Evolutionary conservation across 805 yeast species (phyloP).

Genomic region (Pachysolen tannophilus): DNA sequence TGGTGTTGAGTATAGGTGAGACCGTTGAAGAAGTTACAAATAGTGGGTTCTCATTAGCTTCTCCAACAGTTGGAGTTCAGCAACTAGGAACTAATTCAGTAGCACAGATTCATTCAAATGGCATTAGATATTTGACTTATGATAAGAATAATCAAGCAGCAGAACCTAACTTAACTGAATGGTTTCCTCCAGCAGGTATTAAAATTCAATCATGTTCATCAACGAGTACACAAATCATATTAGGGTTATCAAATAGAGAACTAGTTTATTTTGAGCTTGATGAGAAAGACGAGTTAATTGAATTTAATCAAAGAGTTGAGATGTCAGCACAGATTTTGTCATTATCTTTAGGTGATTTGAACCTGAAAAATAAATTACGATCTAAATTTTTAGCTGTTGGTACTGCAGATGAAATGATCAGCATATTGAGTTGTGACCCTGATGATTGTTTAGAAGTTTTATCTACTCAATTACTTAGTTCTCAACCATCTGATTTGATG

Average conservation of each 20-base stretch:
- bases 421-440: constrained; percentile 55
- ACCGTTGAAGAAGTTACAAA: constrained; percentile 62
- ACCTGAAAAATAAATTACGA: constrained; percentile 36
- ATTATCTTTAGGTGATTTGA: constrained; percentile 36
- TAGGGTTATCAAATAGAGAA: constrained; percentile 68
- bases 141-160: constrained; percentile 18
- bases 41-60: constrained; percentile 48
- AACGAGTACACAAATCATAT: constrained; percentile 58
- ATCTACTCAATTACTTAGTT: constrained; percentile 58
- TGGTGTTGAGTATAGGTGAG: constrained; percentile 73
- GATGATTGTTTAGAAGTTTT: constrained; percentile 52
- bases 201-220: constrained; percentile 51
- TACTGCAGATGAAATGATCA: constrained; percentile 60
- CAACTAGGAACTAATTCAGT: constrained; percentile 58
- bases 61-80: constrained; percentile 59
- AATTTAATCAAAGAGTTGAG: constrained; percentile 56
- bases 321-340: constrained; percentile 43
- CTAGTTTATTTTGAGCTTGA: constrained; percentile 78
- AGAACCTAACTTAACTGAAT: constrained; percentile 38
- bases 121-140: constrained; percentile 49
- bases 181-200: constrained; percentile 81
- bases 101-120: constrained; percentile 66
- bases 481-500: constrained; percentile 33
- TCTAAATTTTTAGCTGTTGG: constrained; percentile 64
- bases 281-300: constrained; percentile 56